phyloP scores from a whole-genome alignment of 768 basidiomycete species.

The Suillus brevipes region DNA sequence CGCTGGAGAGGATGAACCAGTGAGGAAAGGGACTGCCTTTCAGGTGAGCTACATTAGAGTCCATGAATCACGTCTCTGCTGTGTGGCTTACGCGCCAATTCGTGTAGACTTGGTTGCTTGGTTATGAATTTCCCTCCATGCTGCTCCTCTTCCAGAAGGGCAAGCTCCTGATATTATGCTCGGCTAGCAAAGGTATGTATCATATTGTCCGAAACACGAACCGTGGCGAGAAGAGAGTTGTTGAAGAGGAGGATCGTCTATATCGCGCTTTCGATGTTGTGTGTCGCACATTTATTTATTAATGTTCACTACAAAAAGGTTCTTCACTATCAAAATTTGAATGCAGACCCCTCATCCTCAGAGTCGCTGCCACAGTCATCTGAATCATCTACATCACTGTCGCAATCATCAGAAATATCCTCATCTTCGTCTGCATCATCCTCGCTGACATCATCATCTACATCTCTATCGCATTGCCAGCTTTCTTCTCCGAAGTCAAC shows the following conservation, averaged over 20 bases:
- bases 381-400: not conserved
- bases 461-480: not conserved
- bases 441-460: not conserved
- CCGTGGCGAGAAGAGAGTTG: conserved; percentile 89
- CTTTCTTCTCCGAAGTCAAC: not conserved
- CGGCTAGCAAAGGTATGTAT: conserved; percentile 78
- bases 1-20: conserved; percentile 83
- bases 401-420: not conserved
- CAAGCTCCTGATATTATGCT: conserved; percentile 78
- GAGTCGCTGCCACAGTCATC: not conserved
- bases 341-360: not conserved
- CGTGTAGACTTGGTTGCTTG: conserved; percentile 88
- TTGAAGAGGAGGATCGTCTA: conserved; percentile 80
- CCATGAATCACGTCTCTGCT: not conserved
- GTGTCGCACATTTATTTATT: not conserved
- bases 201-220: not conserved
- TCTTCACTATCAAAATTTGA: not conserved
- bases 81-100: conserved; percentile 10
- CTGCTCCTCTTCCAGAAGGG: conserved; percentile 80
- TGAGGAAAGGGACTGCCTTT: conserved; percentile 86
- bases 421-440: not conserved
- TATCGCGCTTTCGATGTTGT: conserved; percentile 25
- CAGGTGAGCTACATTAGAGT: conserved; percentile 61
- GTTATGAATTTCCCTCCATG: conserved; percentile 97
- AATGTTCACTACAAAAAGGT: too few relatives aligned